phyloP scores from a whole-genome alignment of 805 yeast genomes.

The Spencermartinsiella europaea region DNA sequence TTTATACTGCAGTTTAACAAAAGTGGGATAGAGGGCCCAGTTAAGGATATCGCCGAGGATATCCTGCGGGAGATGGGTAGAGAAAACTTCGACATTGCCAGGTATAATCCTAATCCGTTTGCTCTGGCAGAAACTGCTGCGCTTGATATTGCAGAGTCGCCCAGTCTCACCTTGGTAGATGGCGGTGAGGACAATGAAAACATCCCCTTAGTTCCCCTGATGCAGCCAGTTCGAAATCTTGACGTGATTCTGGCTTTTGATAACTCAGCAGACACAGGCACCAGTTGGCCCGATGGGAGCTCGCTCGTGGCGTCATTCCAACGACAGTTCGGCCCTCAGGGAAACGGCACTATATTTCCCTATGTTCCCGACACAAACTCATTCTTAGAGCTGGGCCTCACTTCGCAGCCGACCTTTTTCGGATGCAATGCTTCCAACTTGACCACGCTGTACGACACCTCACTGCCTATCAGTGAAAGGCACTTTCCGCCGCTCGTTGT shows the following conservation, averaged over 20 bases:
- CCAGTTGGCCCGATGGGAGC: slow-evolving; percentile 62
- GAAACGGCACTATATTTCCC: slow-evolving; percentile 64
- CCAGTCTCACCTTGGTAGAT: slow-evolving; percentile 80
- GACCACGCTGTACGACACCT: slow-evolving; percentile 20
- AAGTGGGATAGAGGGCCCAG: slow-evolving; percentile 44
- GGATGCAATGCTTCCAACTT: slow-evolving; percentile 54
- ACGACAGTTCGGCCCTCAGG: slow-evolving; percentile 51
- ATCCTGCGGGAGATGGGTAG: slow-evolving; percentile 43
- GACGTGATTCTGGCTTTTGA: slow-evolving; percentile 67
- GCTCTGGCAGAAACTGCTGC: slow-evolving; percentile 81
- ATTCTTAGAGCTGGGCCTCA: slow-evolving; percentile 54
- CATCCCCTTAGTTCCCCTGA: slow-evolving; percentile 57
- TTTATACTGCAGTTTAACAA: slow-evolving; percentile 42
- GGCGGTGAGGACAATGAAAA: slow-evolving; percentile 69
- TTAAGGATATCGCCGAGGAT: slow-evolving; percentile 41
- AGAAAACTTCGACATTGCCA: slow-evolving; percentile 60
- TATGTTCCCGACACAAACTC: slow-evolving; percentile 68
- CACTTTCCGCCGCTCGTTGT: slow-evolving; percentile 63
- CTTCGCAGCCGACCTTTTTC: slow-evolving; percentile 69
- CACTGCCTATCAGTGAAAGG: slow-evolving; percentile 1
- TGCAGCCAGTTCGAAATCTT: slow-evolving; percentile 53
- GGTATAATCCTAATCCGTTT: slow-evolving; percentile 73
- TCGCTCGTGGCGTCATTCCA: slow-evolving; percentile 51
- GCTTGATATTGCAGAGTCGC: slow-evolving; percentile 93
- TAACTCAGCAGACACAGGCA: slow-evolving; percentile 55